Evolutionary conservation across 768 basidiomycete species (phyloP).

Genomic region (button mushroom (Agaricus bisporus)): DNA sequence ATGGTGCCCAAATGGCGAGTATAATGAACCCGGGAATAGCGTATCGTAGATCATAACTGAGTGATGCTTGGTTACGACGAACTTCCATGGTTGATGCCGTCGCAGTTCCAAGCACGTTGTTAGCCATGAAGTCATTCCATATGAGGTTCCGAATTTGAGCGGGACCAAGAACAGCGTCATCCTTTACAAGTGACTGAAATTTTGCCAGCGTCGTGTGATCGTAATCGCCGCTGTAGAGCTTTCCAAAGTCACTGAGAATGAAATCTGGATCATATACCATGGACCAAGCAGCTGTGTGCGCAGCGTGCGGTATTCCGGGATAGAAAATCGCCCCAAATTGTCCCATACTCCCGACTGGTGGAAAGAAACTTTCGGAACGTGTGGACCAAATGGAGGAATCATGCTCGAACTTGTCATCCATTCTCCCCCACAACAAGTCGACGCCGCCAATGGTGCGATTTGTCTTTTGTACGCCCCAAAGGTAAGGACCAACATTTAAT

Average conservation of each 20-base stretch:
- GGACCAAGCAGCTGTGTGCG: not conserved
- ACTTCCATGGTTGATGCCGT: not conserved
- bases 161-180: not conserved
- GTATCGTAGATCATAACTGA: not conserved
- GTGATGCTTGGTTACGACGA: not conserved
- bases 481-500: too few relatives aligned
- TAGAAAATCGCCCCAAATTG: not conserved
- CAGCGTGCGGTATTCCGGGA: not conserved
- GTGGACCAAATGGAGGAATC: not conserved
- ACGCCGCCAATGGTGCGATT: not conserved
- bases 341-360: not conserved
- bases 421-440: not conserved
- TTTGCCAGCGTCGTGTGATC: not conserved
- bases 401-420: not conserved
- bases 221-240: not conserved
- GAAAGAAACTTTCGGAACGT: not conserved
- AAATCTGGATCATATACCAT: not conserved
- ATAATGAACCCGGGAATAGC: slow-evolving; percentile 5
- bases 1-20: not conserved
- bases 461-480: slow-evolving; percentile 3
- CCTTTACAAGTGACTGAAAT: not conserved
- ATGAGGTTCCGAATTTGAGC: not conserved
- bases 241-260: not conserved
- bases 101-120: not conserved
- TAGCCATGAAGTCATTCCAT: slow-evolving; percentile 3